phyloP scores from a whole-genome alignment of 257 asterid genomes.

The Voacanga thouarsii region DNA sequence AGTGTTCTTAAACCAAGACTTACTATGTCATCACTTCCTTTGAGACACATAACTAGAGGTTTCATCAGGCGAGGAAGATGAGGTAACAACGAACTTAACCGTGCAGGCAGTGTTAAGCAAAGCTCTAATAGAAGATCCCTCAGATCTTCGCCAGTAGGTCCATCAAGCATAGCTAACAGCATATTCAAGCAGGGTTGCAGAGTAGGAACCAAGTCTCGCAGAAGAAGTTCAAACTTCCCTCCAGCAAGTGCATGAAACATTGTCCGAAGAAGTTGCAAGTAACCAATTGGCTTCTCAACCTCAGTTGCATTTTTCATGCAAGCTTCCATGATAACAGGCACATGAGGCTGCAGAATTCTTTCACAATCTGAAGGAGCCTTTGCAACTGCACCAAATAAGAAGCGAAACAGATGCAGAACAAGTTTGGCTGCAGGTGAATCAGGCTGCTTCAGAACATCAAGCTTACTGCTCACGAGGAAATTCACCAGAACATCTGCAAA shows the following conservation, averaged over 20 bases:
- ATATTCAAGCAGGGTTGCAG: constrained; percentile 89
- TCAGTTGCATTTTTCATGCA: constrained; percentile 94
- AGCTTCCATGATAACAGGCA: constrained; percentile 88
- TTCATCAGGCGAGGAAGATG: constrained; percentile 96
- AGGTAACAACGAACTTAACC: constrained; percentile 90
- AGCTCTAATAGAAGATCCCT: constrained; percentile 84
- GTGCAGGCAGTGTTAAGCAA: constrained; percentile 83
- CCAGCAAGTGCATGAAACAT: constrained; percentile 98
- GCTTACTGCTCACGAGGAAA: constrained; percentile 90
- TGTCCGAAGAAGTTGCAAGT: constrained; percentile 93
- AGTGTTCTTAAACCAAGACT: constrained; percentile 95
- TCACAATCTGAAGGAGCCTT: constrained; percentile 97
- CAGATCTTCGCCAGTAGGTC: constrained; percentile 95
- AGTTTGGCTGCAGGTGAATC: constrained; percentile 99
- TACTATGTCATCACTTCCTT: constrained; percentile 88
- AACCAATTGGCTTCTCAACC: constrained; percentile 87
- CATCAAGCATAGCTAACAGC: constrained; percentile 93
- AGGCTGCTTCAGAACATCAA: constrained; percentile 94
- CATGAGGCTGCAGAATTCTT: constrained; percentile 96
- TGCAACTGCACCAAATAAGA: constrained; percentile 84
- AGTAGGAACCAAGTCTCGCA: constrained; percentile 84
- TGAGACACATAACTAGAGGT: constrained; percentile 97
- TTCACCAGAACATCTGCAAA: constrained; percentile 97
- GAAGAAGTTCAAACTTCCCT: constrained; percentile 88
- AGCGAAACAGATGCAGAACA: constrained; percentile 94